Percentiles rank a stretch among this genome's conserved stretches.
These are phyloP conservation scores for Cupressus sempervirens DNA, from an alignment of 75 land plant genomes.

Conservation along the genomic window DNA sequence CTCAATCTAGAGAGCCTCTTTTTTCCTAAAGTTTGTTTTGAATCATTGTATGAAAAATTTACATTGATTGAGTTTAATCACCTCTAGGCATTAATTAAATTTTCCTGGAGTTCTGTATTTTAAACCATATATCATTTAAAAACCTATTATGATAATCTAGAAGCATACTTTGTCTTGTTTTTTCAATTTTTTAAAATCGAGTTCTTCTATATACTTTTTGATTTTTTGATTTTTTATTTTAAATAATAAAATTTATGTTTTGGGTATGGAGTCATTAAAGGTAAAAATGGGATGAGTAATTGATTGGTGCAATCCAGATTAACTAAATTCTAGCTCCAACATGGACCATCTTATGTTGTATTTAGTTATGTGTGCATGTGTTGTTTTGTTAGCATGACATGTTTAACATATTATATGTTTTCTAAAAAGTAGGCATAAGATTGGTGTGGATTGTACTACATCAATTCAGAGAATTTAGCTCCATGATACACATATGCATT, in stretches of 20 bases:
- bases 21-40: too few species aligned
- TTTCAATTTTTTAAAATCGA: too few species aligned
- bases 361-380: background rate
- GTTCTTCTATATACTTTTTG: background rate
- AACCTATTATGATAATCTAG: background rate
- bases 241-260: background rate
- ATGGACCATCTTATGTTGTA: background rate
- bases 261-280: background rate
- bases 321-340: background rate
- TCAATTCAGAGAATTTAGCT: constrained; percentile 50
- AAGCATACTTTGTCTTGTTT: background rate
- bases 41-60: too few species aligned
- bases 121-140: background rate
- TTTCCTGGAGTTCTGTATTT: too few species aligned
- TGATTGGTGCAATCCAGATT: background rate
- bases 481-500: constrained; percentile 62
- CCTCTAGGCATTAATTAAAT: too few species aligned
- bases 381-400: background rate
- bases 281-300: background rate
- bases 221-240: background rate
- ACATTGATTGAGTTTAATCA: too few species aligned
- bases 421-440: constrained; percentile 38
- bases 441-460: constrained; percentile 32
- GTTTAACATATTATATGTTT: background rate
- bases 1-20: too few species aligned